Percentiles rank a stretch among this genome's conserved stretches.
phyloP scores from a whole-genome alignment of 2,329 filamentous ascomycete genomes.

The Fusarium redolens region DNA sequence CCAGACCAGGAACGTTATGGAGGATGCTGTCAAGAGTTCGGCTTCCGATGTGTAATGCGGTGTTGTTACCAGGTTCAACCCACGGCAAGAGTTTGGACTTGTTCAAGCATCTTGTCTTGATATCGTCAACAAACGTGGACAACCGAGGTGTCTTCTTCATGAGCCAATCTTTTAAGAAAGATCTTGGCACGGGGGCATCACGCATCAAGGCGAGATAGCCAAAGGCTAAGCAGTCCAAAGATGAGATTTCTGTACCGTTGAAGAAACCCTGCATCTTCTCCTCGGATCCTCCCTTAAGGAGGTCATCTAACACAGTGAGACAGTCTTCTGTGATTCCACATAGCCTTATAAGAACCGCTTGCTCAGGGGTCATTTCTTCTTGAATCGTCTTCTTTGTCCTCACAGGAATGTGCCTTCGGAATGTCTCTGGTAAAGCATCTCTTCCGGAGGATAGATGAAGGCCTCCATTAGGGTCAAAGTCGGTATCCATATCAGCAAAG shows the following conservation, averaged over 20 bases:
- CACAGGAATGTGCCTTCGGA: conserved; percentile 53
- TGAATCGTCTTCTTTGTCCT: conserved; percentile 67
- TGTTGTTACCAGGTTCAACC: conserved; percentile 34
- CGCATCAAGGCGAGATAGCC: conserved; percentile 84
- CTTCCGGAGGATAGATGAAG: conserved; percentile 53
- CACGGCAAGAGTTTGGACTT: conserved; percentile 44
- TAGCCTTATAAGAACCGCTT: conserved; percentile 79
- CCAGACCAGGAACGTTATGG: conserved; percentile 51
- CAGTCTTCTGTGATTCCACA: conserved; percentile 78
- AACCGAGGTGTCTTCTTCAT: conserved; percentile 46
- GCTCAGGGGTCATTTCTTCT: conserved; percentile 74
- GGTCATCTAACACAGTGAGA: conserved; percentile 75
- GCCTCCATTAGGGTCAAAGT: conserved; percentile 57
- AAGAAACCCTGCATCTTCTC: conserved; percentile 49
- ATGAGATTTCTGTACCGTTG: conserved; percentile 39
- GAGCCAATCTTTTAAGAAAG: conserved; percentile 57
- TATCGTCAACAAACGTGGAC: conserved; percentile 47
- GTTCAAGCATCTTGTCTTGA: conserved; percentile 42
- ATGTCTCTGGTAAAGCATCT: conserved; percentile 54
- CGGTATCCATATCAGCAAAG: conserved; percentile 74
- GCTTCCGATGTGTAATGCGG: conserved; percentile 41
- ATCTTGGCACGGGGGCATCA: conserved; percentile 57
- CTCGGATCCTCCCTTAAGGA: conserved; percentile 51
- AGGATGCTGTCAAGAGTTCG: conserved; percentile 52
- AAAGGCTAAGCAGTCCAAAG: conserved; percentile 80